Evolutionary conservation across 352 stramenopile species (phyloP).

Genomic region (Phytopythium boreale): DNA sequence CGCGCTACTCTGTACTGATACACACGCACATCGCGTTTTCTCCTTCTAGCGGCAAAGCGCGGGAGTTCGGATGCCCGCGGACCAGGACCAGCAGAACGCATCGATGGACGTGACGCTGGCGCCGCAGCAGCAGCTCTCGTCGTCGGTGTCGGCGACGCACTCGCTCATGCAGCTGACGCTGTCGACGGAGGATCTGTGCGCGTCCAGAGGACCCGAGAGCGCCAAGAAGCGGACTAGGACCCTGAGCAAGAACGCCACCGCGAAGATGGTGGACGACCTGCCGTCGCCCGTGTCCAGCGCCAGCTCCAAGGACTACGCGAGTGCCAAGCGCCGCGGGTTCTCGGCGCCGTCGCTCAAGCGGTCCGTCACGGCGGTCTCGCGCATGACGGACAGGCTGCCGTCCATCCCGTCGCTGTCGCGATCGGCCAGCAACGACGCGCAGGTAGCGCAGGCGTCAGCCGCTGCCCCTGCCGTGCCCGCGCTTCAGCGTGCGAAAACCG

Average conservation of each 20-base stretch:
- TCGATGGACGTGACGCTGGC: not conserved
- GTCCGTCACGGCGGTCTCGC: slow-evolving; percentile 32
- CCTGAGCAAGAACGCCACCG: slow-evolving; percentile 5
- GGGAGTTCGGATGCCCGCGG: not conserved
- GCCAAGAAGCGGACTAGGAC: not conserved
- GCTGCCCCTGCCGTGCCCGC: slow-evolving; percentile 8
- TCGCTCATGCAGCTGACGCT: slow-evolving; percentile 15
- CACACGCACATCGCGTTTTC: not conserved
- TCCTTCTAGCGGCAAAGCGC: not conserved
- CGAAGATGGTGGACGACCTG: slow-evolving; percentile 14
- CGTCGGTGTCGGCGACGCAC: not conserved
- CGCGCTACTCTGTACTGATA: not conserved
- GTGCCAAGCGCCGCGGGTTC: slow-evolving; percentile 38
- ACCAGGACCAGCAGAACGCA: not conserved
- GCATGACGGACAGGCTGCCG: slow-evolving; percentile 21
- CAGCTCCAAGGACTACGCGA: slow-evolving; percentile 9
- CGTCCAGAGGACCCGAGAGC: slow-evolving; percentile 7
- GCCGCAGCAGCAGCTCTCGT: no score
- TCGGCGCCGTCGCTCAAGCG: slow-evolving; percentile 27
- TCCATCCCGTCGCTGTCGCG: slow-evolving; percentile 31
- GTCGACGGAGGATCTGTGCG: slow-evolving; percentile 7
- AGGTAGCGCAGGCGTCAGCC: slow-evolving; percentile 6
- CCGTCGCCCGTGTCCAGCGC: slow-evolving; percentile 10
- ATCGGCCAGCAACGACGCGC: slow-evolving; percentile 7
- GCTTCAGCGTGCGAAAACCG: slow-evolving; percentile 18